Evolutionary conservation across 495 filamentous ascomycete species (phyloP).

Genomic region (Aspergillus diversus): DNA sequence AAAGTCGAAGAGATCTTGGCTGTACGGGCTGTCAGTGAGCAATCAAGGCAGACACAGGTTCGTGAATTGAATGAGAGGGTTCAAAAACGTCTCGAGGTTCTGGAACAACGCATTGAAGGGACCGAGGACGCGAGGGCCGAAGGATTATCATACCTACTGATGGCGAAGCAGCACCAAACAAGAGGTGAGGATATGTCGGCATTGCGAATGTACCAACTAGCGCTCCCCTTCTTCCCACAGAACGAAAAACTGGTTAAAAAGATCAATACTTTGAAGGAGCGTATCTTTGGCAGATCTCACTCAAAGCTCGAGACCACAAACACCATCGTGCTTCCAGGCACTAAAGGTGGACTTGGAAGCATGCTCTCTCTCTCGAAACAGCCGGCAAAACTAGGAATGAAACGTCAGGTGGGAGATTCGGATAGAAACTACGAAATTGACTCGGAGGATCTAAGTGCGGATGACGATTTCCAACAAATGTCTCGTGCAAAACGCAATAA

Average conservation of each 20-base stretch:
- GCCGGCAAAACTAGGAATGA: constrained; percentile 29
- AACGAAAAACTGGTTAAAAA: constrained; percentile 80
- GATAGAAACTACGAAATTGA: constrained; percentile 40
- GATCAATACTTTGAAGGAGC: constrained; percentile 70
- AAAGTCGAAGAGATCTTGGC: constrained; percentile 90
- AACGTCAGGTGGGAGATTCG: constrained; percentile 40
- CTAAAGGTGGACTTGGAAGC: constrained; percentile 40
- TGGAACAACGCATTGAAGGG: constrained; percentile 82
- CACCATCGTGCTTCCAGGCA: constrained; percentile 24
- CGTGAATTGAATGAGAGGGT: constrained; percentile 72
- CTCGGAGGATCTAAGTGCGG: constrained; percentile 28
- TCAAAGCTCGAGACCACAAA: constrained; percentile 20
- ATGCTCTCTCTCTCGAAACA: constrained; percentile 47
- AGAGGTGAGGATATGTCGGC: constrained; percentile 78
- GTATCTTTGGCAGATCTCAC: constrained; percentile 47
- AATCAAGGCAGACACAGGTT: constrained; percentile 52
- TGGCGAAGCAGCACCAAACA: constrained; percentile 89
- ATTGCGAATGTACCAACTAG: constrained; percentile 83
- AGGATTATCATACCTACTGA: constrained; percentile 80
- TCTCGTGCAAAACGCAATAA: constrained; percentile 46
- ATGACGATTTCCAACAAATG: constrained; percentile 41
- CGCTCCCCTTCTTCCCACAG: constrained; percentile 81
- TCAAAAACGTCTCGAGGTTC: constrained; percentile 75
- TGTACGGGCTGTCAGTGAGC: constrained; percentile 58
- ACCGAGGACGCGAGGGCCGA: constrained; percentile 75